Evolutionary conservation across 2,329 filamentous ascomycete genomes (phyloP).

Genomic region (Ophiostoma australiae): DNA sequence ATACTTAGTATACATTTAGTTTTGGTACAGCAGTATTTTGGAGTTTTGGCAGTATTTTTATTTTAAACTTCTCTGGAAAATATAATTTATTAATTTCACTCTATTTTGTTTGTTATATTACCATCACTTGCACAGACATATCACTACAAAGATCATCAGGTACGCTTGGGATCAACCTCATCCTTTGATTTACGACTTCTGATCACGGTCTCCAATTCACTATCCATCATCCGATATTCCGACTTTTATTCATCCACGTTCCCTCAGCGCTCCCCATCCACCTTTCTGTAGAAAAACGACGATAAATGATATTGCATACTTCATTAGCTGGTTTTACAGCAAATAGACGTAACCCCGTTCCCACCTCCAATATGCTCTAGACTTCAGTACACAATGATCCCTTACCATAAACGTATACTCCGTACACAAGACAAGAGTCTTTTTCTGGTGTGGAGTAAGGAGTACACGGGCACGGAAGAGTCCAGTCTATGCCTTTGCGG

Average conservation of each 20-base stretch:
- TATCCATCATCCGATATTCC: background rate
- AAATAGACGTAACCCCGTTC: background rate
- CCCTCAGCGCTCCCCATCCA: background rate
- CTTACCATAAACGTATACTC: background rate
- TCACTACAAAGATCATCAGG: background rate
- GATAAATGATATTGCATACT: background rate
- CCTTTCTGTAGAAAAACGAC: background rate
- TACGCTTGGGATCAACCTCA: background rate
- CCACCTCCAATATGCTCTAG: background rate
- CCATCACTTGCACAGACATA: background rate
- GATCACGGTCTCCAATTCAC: background rate
- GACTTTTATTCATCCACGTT: background rate
- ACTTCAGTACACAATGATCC: background rate
- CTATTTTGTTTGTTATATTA: background rate
- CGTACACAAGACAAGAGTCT: background rate
- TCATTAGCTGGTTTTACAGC: background rate
- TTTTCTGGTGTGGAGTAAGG: background rate
- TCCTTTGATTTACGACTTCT: background rate
- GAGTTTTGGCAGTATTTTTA: background rate
- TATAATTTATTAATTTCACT: background rate
- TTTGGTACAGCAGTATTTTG: background rate
- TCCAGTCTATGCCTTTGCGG: too few species aligned
- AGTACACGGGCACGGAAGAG: constrained; percentile 6
- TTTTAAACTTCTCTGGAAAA: background rate
- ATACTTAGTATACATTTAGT: background rate